Conservation (phyloP, 73 alveolate genomes). For the Tetrahymena thermophila region DNA sequence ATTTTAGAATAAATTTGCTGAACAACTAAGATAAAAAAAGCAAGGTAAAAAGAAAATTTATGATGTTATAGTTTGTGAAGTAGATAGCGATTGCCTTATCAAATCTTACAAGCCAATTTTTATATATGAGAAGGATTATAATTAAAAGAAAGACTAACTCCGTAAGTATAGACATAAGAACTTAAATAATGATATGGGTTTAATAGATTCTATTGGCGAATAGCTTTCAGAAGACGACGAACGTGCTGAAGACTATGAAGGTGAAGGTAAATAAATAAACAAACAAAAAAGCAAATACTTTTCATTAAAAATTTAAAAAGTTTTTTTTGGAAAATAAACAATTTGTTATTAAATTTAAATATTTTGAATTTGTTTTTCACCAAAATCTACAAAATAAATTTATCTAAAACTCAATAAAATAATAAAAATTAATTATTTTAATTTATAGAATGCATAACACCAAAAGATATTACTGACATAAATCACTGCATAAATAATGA, state of each 20-base stretch:
- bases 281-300: too few species aligned
- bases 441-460: not conserved
- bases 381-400: not conserved
- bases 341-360: not conserved
- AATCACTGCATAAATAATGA: not conserved
- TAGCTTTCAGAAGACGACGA: not conserved
- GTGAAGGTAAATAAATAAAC: not conserved
- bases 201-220: not conserved
- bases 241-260: not conserved
- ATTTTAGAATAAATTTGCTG: not conserved
- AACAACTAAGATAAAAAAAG: not conserved
- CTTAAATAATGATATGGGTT: not conserved
- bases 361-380: not conserved
- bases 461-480: not conserved
- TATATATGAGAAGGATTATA: not conserved
- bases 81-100: not conserved
- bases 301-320: too few species aligned
- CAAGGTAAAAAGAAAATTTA: not conserved
- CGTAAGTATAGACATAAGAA: not conserved
- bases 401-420: not conserved
- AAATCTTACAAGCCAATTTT: not conserved
- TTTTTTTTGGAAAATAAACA: too few species aligned
- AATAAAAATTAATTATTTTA: not conserved
- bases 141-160: not conserved
- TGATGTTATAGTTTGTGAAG: not conserved